A percentile compares a stretch with the other conserved stretches of the same genome.
Evolutionary conservation across 2,329 filamentous ascomycete genomes (phyloP).

Genomic region (Aspergillus ochraceus): DNA sequence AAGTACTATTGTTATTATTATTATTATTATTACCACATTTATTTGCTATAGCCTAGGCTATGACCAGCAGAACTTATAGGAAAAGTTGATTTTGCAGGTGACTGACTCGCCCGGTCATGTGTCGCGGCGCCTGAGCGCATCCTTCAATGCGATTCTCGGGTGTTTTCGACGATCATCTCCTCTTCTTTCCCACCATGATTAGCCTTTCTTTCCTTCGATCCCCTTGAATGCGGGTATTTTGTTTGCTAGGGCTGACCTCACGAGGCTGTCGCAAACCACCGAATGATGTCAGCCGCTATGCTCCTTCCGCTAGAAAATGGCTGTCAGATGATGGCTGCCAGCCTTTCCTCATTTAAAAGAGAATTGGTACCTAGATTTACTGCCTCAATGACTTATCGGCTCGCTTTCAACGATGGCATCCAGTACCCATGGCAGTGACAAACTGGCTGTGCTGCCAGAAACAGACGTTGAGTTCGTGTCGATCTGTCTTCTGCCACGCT

Average conservation of each 20-base stretch:
- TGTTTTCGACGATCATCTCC: background rate
- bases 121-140: too few relatives aligned
- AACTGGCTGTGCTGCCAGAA: background rate
- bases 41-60: too few relatives aligned
- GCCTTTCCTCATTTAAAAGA: background rate
- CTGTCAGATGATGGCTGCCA: background rate
- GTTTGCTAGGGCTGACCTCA: background rate
- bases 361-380: background rate
- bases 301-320: background rate
- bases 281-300: background rate
- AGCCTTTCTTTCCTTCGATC: background rate
- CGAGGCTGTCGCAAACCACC: background rate
- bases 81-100: too few relatives aligned
- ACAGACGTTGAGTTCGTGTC: slow-evolving; percentile 27
- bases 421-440: background rate
- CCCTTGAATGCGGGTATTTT: background rate
- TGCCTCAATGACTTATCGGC: background rate
- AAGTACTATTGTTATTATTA: too few relatives aligned
- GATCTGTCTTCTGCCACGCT: background rate
- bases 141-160: too few relatives aligned
- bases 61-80: too few relatives aligned
- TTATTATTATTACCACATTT: too few relatives aligned
- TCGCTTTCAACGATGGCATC: background rate
- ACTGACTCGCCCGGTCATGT: too few relatives aligned
- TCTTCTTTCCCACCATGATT: background rate